Percentiles rank a stretch among this genome's conserved stretches.
Evolutionary conservation across 805 yeast genomes (phyloP).

Genomic region (Sugiyamaella valdiviana): DNA sequence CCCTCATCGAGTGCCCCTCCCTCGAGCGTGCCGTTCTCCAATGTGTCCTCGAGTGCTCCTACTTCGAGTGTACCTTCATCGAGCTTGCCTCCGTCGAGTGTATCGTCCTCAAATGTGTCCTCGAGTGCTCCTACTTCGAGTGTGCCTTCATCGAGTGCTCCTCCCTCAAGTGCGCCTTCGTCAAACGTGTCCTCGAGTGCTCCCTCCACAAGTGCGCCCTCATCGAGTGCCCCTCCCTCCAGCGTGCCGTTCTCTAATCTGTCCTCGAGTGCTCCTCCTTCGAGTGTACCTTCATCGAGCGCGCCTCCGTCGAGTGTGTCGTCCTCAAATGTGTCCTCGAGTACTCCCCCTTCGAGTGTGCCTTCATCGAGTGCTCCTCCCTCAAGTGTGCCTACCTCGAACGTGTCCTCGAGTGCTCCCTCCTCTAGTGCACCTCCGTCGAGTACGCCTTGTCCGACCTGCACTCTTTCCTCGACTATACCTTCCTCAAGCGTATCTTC

Average conservation of each 20-base stretch:
- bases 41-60: no score
- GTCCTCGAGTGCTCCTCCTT: neutral
- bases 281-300: neutral
- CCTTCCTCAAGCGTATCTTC: neutral
- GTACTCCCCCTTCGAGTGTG: neutral
- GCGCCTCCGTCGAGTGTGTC: neutral
- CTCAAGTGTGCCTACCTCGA: neutral
- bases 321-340: neutral
- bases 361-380: neutral
- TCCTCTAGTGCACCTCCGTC: neutral
- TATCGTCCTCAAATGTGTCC: neutral
- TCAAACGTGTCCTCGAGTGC: neutral
- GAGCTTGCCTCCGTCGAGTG: neutral
- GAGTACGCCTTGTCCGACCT: neutral
- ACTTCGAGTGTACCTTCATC: no score
- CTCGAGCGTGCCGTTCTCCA: no score
- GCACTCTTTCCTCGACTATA: neutral
- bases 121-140: neutral
- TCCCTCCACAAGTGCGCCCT: neutral
- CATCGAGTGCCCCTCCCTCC: neutral
- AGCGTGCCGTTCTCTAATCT: neutral
- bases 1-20: neutral
- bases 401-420: neutral
- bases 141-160: neutral
- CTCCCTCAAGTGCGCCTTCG: neutral